Percentiles rank a stretch among this genome's conserved stretches.
Conservation (phyloP, 306 rosid genomes). For the Boehmeria nivea region DNA sequence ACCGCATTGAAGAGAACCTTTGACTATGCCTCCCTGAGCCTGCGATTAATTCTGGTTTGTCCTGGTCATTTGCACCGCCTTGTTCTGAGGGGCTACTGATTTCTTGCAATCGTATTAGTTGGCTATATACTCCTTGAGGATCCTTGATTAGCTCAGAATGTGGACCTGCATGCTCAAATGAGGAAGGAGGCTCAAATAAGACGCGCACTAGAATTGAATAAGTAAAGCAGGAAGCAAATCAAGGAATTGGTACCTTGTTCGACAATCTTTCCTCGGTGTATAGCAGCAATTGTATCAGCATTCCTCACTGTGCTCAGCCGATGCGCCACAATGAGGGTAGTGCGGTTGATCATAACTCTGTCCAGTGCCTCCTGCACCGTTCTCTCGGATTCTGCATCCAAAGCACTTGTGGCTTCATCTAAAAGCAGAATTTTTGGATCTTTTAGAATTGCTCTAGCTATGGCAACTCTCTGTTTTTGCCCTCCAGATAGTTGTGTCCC, state of each 20-base stretch:
- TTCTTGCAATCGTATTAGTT: constrained; percentile 56
- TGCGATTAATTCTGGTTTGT: constrained; percentile 20
- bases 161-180: constrained; percentile 51
- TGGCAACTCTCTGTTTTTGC: constrained; percentile 55
- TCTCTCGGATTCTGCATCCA: constrained; percentile 53
- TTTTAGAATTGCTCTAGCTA: constrained; percentile 50
- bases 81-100: constrained; percentile 26
- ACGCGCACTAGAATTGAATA: background rate
- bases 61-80: constrained; percentile 24
- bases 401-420: constrained; percentile 59
- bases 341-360: constrained; percentile 39
- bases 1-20: constrained; percentile 30
- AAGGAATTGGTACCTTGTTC: constrained; percentile 29
- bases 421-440: constrained; percentile 44
- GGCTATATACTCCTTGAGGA: constrained; percentile 64
- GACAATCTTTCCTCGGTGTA: constrained; percentile 43
- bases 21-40: constrained; percentile 39
- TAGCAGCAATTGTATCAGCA: constrained; percentile 43
- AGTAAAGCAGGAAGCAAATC: background rate
- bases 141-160: constrained; percentile 46
- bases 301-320: constrained; percentile 46
- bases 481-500: constrained; percentile 76
- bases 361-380: constrained; percentile 48
- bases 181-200: background rate
- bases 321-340: constrained; percentile 45